Evolutionary conservation across 2,329 filamentous ascomycete species (phyloP), one percentile per base, ranked within the genome.

Genomic region (Xylaria sp.): DNA sequence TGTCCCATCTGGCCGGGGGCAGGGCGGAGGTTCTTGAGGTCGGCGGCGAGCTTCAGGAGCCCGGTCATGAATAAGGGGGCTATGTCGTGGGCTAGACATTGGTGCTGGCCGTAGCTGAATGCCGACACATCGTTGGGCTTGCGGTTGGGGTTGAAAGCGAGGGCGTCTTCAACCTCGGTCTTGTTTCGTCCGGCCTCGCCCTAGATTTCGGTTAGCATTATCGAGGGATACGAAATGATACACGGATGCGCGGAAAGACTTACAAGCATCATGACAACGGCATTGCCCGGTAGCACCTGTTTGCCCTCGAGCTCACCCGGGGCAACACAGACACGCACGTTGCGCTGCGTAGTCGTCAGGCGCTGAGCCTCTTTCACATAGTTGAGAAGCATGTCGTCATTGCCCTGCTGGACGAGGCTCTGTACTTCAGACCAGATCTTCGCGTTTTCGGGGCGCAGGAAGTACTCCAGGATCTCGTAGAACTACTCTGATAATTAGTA

Each of bases 61-160:
- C 81, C 81, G 1, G 75, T 76, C 4, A 85, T 74, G 53, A 81
- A 83, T 0, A 80, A 75, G 12, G 81, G 76, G 0, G 81, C 79
- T 0, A 85, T 71, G 3, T 84, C 78, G 42, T 79, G 78, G 47
- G 79, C 81, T 1, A 85, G 34, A 65, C 84, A 86, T 32, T 82
- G 79, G 73, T 86, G 84, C 36, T 82, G 80, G 0, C 83, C 83
- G 61, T 81, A 81, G 71, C 82, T 82, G 67, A 82, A 85, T 21
- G 83, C 77, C 1, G 81, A 79, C 34, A 86, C 81, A 1, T 78
- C 73, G 3, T 77, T 77, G 3, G 71, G 72, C 66, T 81, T 78
- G 64, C 85, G 81, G 27, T 80, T 77, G 1, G 83, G 77, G 47
- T 82, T 78, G 69, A 86, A 85, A 62, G 79, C 76, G 45, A 77